Evolutionary conservation across 352 stramenopile genomes (phyloP).

Genomic region (Phytophthora ohioensis): DNA sequence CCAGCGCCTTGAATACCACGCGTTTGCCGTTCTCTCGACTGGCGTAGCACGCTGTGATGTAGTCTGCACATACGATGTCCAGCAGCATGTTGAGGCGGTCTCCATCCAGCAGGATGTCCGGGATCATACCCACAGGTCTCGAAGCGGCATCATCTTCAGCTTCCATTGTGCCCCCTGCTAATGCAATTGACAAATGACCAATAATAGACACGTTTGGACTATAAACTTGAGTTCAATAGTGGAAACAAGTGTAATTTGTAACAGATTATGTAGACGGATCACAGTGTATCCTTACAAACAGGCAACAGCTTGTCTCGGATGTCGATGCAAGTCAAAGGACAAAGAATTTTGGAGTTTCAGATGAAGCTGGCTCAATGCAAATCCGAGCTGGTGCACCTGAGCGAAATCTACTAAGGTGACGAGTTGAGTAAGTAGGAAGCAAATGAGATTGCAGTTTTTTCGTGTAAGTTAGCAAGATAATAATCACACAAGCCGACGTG

Average conservation of each 20-base stretch:
- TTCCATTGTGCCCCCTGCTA: slow-evolving; percentile 20
- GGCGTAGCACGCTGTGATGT: slow-evolving; percentile 87
- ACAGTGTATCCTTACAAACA: slow-evolving; percentile 30
- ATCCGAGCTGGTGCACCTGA: too few species aligned
- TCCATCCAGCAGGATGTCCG: slow-evolving; percentile 73
- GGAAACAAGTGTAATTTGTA: slow-evolving; percentile 6
- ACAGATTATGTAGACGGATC: not conserved
- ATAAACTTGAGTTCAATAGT: slow-evolving; percentile 10
- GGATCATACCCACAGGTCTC: slow-evolving; percentile 44
- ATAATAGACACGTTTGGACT: slow-evolving; percentile 4
- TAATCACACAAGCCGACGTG: too few species aligned
- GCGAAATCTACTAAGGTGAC: too few species aligned
- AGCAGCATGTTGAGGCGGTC: slow-evolving; percentile 88
- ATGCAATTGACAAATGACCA: slow-evolving; percentile 22
- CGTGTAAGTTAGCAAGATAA: too few species aligned
- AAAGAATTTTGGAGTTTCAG: too few species aligned
- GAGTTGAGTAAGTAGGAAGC: too few species aligned
- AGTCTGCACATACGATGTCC: slow-evolving; percentile 87
- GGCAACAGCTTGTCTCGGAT: slow-evolving; percentile 11
- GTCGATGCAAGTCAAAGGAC: too few species aligned
- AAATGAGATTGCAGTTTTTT: too few species aligned
- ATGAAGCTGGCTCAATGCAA: too few species aligned
- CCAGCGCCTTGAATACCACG: slow-evolving; percentile 77
- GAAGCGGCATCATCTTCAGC: slow-evolving; percentile 23
- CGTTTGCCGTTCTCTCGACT: slow-evolving; percentile 87